Conservation (phyloP, 139 green algal species). For the Spirogloea muscicola region DNA sequence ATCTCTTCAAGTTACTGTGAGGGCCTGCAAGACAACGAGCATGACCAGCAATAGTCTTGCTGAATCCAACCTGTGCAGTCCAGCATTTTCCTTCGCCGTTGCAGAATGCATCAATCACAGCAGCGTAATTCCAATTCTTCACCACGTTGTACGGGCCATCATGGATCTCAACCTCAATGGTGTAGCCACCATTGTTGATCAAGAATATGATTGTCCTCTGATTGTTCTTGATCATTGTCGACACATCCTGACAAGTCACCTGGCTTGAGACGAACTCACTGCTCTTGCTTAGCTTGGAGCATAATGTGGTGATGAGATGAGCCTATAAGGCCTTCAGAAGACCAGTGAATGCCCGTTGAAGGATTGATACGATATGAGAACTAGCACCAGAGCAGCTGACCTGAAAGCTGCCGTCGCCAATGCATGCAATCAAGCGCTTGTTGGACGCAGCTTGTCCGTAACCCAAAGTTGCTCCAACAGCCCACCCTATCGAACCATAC, state of each 20-base stretch:
- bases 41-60: background rate
- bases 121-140: conserved; percentile 66
- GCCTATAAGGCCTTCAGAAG: too few species aligned
- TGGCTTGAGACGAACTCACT: too few species aligned
- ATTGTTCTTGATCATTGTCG: conserved; percentile 69
- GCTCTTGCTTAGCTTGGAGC: too few species aligned
- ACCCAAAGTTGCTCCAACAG: conserved; percentile 68
- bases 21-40: too few species aligned
- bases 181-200: conserved; percentile 70
- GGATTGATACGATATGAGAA: conserved; percentile 7
- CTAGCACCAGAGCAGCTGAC: conserved; percentile 2
- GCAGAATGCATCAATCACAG: conserved; percentile 55
- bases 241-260: conserved; percentile 65
- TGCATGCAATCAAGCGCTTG: conserved; percentile 67
- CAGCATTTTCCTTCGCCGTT: conserved; percentile 57
- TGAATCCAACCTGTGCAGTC: conserved; percentile 36
- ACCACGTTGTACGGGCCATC: conserved; percentile 58
- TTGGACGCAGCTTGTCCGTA: conserved; percentile 34
- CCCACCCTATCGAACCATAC: conserved; percentile 79
- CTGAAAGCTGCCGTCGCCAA: conserved; percentile 81
- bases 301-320: too few species aligned
- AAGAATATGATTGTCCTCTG: conserved; percentile 76
- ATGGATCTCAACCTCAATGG: conserved; percentile 67
- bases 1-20: too few species aligned
- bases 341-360: conserved; percentile 1